Base-by-base conservation (phyloP, 1,139 yeast genomes). In the Lodderomyces theae region DNA sequence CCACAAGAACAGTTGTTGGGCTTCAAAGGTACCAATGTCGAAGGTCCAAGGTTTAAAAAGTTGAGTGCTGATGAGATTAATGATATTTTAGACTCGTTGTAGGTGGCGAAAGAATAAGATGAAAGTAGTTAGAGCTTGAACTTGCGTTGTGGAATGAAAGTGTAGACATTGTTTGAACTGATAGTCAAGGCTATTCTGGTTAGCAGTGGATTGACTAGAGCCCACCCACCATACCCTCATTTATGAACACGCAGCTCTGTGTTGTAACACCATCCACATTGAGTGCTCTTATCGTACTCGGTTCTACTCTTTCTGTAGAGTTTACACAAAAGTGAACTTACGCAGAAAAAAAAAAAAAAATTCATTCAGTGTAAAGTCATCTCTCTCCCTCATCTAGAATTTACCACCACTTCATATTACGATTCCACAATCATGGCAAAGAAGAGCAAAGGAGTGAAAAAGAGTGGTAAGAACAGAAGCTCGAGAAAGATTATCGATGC, bases 41-140 rank as follows among this genome's bases (percentile, higher is more conserved):
- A 65, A 40, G 97, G 98, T 11, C 97, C 98, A 44, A 76, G 97
- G 56, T 89, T 86, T 65, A 83, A 83, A 60, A 86, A 84, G 60
- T 75, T 92, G 54, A 67, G 90, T 24, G 74, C 95, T 10, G 95
- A 90, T 64, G 97, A 92, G 67, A 87, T 92, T 57, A 87, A 89
- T 63, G 98, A 92, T 69, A 83, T 97, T 66, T 75, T 92, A 59
- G 96, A 89, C 54, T 88, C 96, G 45, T 78, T 90, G 71, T 90
- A 73, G 62, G n/a, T n/a, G n/a, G n/a, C n/a, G n/a, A n/a, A n/a
- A n/a, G n/a, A n/a, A n/a, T n/a, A n/a, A n/a, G n/a, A n/a, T n/a
- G n/a, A n/a, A n/a, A n/a, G n/a, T n/a, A n/a, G n/a, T n/a, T n/a
- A n/a, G n/a, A n/a, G n/a, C n/a, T n/a, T n/a, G n/a, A n/a, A n/a